Evolutionary conservation across 495 filamentous ascomycete genomes (phyloP).

Genomic region (Aspergillus diversus): DNA sequence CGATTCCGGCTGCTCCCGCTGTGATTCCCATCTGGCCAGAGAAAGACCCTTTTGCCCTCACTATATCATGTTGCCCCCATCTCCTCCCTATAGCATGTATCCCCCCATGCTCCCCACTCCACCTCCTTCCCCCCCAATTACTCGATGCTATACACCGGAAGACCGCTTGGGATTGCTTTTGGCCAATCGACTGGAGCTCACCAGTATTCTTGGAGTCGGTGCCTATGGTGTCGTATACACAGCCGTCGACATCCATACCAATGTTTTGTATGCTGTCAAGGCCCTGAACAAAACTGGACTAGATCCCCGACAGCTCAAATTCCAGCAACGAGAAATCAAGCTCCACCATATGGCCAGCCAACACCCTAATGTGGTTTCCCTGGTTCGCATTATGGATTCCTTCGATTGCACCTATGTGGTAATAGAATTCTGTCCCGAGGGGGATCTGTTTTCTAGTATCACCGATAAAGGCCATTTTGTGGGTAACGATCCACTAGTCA

Average conservation of each 20-base stretch:
- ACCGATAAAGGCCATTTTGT: slow-evolving; percentile 93
- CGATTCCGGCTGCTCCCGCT: background rate
- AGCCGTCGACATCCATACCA: slow-evolving; percentile 83
- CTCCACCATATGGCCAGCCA: slow-evolving; percentile 86
- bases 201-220: slow-evolving; percentile 84
- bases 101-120: slow-evolving; percentile 63
- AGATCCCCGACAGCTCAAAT: slow-evolving; percentile 83
- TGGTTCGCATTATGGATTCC: slow-evolving; percentile 92
- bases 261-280: slow-evolving; percentile 90
- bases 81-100: slow-evolving; percentile 40
- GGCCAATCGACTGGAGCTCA: slow-evolving; percentile 80
- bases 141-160: slow-evolving; percentile 67
- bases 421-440: slow-evolving; percentile 96
- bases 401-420: slow-evolving; percentile 95
- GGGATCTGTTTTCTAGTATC: slow-evolving; percentile 95
- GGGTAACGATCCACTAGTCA: slow-evolving; percentile 88
- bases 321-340: slow-evolving; percentile 91
- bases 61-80: slow-evolving; percentile 24
- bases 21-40: slow-evolving; percentile 1
- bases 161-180: slow-evolving; percentile 85
- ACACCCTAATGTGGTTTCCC: slow-evolving; percentile 91
- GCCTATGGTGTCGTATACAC: slow-evolving; percentile 98
- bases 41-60: background rate
- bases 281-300: slow-evolving; percentile 90
- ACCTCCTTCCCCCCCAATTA: slow-evolving; percentile 58